A percentile compares a stretch with the other conserved stretches of the same genome.
These are phyloP conservation scores for Groenewaldozyma auringiensis DNA, from an alignment of 1,139 yeast species.

Conservation along the genomic window DNA sequence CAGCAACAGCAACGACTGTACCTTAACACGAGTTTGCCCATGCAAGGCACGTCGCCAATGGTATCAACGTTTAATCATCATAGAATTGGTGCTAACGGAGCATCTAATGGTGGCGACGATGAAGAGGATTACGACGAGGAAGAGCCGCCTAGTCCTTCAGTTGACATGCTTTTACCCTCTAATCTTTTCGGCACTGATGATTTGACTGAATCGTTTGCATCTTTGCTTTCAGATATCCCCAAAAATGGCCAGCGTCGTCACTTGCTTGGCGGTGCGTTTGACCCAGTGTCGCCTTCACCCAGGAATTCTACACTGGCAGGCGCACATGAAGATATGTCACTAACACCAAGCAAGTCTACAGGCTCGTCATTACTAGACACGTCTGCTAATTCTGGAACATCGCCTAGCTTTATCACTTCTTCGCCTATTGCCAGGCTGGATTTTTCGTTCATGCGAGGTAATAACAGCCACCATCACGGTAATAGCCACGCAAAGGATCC, in stretches of 20 bases:
- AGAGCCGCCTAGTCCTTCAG: constrained; percentile 23
- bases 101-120: background rate
- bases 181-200: constrained; percentile 28
- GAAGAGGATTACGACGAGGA: constrained; percentile 13
- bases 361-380: background rate
- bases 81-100: too few relatives aligned
- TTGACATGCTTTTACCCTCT: constrained; percentile 28
- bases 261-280: constrained; percentile 17
- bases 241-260: constrained; percentile 14
- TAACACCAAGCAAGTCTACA: background rate
- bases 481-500: background rate
- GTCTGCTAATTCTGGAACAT: constrained; percentile 10
- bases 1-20: background rate
- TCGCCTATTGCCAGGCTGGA: background rate
- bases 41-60: constrained; percentile 3
- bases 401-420: background rate
- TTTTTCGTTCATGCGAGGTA: background rate
- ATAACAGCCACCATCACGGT: background rate
- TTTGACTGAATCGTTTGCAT: constrained; percentile 20
- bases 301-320: background rate
- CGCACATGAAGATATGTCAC: background rate
- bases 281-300: constrained; percentile 4
- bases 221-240: constrained; percentile 12
- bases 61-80: background rate
- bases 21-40: background rate